Conservation (phyloP, 108 stramenopile species). For the Pseudonitzschia multistriata region DNA sequence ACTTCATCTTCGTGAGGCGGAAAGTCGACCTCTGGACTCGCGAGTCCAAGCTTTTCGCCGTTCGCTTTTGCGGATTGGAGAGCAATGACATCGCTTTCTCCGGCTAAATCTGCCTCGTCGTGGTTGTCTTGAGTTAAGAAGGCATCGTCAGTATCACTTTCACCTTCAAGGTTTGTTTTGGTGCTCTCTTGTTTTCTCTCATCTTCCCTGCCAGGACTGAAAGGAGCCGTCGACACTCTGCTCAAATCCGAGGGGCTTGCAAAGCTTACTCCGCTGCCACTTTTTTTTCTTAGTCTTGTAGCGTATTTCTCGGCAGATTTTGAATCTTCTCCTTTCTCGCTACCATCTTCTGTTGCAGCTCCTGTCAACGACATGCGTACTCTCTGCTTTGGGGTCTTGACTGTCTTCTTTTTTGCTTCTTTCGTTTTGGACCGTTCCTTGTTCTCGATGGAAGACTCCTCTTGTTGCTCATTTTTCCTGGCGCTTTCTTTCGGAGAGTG, state of each 20-base stretch:
- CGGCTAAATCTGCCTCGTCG: neutral
- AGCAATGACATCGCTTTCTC: slow-evolving; percentile 15
- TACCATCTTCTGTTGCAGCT: slow-evolving; percentile 1
- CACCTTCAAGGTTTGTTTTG: slow-evolving; percentile 1
- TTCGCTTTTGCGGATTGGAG: slow-evolving; percentile 13
- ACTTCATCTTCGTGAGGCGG: slow-evolving; percentile 34
- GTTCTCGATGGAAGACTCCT: neutral
- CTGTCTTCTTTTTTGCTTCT: slow-evolving; percentile 4
- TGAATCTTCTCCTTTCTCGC: slow-evolving; percentile 5
- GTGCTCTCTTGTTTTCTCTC: neutral
- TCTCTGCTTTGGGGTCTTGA: slow-evolving; percentile 16
- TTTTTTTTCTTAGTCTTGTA: slow-evolving; percentile 6
- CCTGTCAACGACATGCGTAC: slow-evolving; percentile 4
- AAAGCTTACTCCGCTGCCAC: slow-evolving; percentile 12
- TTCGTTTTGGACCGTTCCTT: neutral
- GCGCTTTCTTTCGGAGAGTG: slow-evolving; percentile 4
- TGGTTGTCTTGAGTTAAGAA: slow-evolving; percentile 16
- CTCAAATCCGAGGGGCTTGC: slow-evolving; percentile 47
- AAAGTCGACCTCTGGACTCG: slow-evolving; percentile 16
- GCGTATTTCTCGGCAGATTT: slow-evolving; percentile 12
- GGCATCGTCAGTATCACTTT: slow-evolving; percentile 3
- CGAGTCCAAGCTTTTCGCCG: neutral
- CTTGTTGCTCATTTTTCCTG: neutral
- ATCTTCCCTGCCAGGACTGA: slow-evolving; percentile 26
- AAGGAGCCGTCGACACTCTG: slow-evolving; percentile 40